phyloP scores from a whole-genome alignment of 1,139 yeast genomes.

The Trichomonascaceae sp. region DNA sequence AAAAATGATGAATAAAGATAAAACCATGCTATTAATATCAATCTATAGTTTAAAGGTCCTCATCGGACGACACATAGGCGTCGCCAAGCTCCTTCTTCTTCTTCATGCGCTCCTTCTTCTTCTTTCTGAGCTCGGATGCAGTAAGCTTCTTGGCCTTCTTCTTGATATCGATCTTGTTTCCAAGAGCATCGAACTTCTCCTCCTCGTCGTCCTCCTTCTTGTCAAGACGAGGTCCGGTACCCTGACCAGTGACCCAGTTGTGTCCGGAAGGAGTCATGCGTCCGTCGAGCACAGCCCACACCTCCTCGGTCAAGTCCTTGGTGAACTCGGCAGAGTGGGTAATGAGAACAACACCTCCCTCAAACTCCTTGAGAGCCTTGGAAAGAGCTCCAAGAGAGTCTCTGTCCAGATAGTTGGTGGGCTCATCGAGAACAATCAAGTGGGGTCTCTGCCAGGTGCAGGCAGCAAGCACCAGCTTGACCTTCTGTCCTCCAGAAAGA shows the following conservation, averaged over 20 bases:
- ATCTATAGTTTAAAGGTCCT: slow-evolving; percentile 37
- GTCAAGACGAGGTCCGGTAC: slow-evolving; percentile 96
- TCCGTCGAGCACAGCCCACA: slow-evolving; percentile 99
- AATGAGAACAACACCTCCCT: slow-evolving; percentile 99
- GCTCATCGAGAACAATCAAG: slow-evolving; percentile 94
- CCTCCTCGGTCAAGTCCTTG: slow-evolving; percentile 97
- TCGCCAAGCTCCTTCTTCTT: slow-evolving; percentile 99
- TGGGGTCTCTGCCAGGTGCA: slow-evolving; percentile 99
- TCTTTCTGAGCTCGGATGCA: slow-evolving; percentile 98
- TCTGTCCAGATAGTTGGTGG: slow-evolving; percentile 94
- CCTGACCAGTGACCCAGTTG: slow-evolving; percentile 99
- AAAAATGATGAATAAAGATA: too few species aligned
- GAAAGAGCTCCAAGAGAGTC: slow-evolving; percentile 99
- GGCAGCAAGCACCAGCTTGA: slow-evolving; percentile 98
- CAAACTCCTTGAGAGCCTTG: slow-evolving; percentile 96
- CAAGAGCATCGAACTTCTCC: slow-evolving; percentile 99
- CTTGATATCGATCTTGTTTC: slow-evolving; percentile 94
- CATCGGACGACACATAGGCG: slow-evolving; percentile 95
- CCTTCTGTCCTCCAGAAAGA: slow-evolving; percentile 99
- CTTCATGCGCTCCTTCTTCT: slow-evolving; percentile 99
- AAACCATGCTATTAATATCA: neutral
- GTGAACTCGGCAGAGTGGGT: slow-evolving; percentile 99
- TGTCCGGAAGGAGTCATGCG: slow-evolving; percentile 99
- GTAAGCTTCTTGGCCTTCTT: slow-evolving; percentile 97
- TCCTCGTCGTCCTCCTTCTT: slow-evolving; percentile 96